Evolutionary conservation across 768 basidiomycete genomes (phyloP).

Genomic region (Naematelia encephala): DNA sequence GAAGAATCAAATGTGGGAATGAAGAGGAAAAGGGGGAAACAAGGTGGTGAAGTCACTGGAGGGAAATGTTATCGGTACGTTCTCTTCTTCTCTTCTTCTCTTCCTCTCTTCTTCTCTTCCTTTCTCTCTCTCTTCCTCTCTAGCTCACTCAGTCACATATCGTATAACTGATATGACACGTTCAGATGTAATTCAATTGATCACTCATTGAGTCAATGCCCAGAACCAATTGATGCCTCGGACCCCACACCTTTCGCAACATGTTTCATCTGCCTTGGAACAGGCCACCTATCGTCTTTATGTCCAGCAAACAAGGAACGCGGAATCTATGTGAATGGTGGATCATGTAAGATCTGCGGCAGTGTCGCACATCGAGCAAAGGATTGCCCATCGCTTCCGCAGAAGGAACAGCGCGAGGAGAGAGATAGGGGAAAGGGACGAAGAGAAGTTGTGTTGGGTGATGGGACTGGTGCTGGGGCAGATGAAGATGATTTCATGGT

Average conservation of each 20-base stretch:
- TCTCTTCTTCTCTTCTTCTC: background rate
- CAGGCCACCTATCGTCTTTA: constrained; percentile 77
- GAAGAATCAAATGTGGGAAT: constrained; percentile 26
- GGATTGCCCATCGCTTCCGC: constrained; percentile 60
- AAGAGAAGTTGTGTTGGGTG: constrained; percentile 1
- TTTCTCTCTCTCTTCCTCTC: background rate
- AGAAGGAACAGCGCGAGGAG: constrained; percentile 11
- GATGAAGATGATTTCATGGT: constrained; percentile 95
- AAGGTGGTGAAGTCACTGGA: constrained; percentile 38
- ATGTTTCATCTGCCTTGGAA: constrained; percentile 82
- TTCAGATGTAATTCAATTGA: constrained; percentile 73
- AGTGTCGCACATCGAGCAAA: constrained; percentile 80
- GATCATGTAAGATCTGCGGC: constrained; percentile 82
- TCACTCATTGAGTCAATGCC: constrained; percentile 77
- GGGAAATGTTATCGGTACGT: constrained; percentile 71
- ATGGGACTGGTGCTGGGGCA: constrained; percentile 57
- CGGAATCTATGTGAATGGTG: constrained; percentile 87
- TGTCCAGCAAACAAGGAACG: constrained; percentile 76
- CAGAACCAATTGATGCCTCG: constrained; percentile 59
- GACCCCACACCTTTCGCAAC: constrained; percentile 81
- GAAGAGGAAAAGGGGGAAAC: constrained; percentile 41
- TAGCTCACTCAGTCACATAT: background rate
- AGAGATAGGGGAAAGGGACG: background rate
- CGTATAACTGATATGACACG: background rate
- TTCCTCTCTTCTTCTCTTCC: background rate